Conservation (phyloP, 306 rosid genomes). For the Pyrus bretschneideri region DNA sequence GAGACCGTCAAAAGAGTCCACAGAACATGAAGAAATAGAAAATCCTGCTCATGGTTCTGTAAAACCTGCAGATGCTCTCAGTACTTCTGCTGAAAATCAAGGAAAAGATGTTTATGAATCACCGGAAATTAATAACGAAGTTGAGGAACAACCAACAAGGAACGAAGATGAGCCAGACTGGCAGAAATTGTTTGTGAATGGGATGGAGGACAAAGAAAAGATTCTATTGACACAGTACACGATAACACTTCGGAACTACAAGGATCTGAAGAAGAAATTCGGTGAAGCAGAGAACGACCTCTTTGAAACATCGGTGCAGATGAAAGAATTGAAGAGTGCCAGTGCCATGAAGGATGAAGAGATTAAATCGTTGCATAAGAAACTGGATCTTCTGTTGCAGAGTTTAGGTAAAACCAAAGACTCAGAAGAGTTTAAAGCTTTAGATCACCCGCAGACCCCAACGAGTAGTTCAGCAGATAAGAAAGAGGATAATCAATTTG, state of each 20-base stretch:
- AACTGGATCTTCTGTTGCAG: conserved; percentile 51
- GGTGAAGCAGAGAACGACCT: conserved; percentile 49
- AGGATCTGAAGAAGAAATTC: conserved; percentile 70
- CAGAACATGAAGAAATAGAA: conserved; percentile 4
- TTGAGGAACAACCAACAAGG: conserved; percentile 11
- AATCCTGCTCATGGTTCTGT: not conserved
- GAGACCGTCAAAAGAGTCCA: conserved; percentile 1
- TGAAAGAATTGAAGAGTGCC: conserved; percentile 54
- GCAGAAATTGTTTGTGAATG: conserved; percentile 55
- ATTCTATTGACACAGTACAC: conserved; percentile 70
- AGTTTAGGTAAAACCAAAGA: conserved; percentile 42
- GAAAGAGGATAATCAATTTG: conserved; percentile 12
- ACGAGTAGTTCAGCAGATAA: not conserved
- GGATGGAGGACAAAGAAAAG: conserved; percentile 67
- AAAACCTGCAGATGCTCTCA: not conserved
- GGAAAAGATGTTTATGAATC: conserved; percentile 2
- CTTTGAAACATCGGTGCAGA: conserved; percentile 39
- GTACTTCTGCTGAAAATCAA: not conserved
- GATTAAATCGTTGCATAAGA: conserved; percentile 59
- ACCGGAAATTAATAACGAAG: conserved; percentile 19
- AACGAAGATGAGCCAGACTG: conserved; percentile 72
- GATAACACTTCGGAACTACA: conserved; percentile 67
- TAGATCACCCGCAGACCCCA: conserved; percentile 8
- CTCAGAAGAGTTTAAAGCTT: conserved; percentile 16
- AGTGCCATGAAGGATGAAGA: conserved; percentile 75